Evolutionary conservation across 768 basidiomycete genomes (phyloP), one percentile per base, ranked within the genome.

Genomic region (Albatrellus ellisii): DNA sequence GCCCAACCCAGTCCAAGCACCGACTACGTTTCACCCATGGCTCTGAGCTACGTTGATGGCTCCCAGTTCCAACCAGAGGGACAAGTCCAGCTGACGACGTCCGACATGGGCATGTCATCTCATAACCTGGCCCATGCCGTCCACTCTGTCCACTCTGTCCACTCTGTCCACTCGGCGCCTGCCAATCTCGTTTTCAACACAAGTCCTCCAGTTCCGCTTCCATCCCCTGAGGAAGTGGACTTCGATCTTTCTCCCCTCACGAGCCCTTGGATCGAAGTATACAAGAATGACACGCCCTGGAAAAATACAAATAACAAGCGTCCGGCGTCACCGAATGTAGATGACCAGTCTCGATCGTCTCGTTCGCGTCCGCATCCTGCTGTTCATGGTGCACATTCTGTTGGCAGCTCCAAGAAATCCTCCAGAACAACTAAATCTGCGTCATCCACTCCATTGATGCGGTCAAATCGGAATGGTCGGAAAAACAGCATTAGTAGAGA

Each of bases 231-330:
- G 7, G 75, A 82, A 42, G 58, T 81, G 21, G 82, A 79, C 44
- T 68, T 78, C 44, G 79, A 88, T 46, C 74, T 88, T 36, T 84
- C 82, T 1, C 84, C 85, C 0, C 62, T 88, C 17, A 82, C 82
- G 0, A 86, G 83, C 49, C 84, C 84, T 1, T 86, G 84, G 81
- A 67, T 88, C 0, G 79, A 75, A 4, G 71, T 82, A 24, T 59
- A 60, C 4, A 66, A 72, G 39, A 66, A 68, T 20, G 62, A 65
- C 27, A 18, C 20, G 3, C 35, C 7, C 15, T 20, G 21, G 12
- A 10, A 35, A 4, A 12, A 25, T 21, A 36, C 40, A 25, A 21
- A 42, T 28, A 45, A 33, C 39, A 47, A 48, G 35, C 46, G 45
- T 20, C 47, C 41, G 21, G 48, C 51, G 26, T 48, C 51, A 4